Evolutionary conservation across 768 basidiomycete genomes (phyloP).

Genomic region (Macrolepiota fuliginosa): DNA sequence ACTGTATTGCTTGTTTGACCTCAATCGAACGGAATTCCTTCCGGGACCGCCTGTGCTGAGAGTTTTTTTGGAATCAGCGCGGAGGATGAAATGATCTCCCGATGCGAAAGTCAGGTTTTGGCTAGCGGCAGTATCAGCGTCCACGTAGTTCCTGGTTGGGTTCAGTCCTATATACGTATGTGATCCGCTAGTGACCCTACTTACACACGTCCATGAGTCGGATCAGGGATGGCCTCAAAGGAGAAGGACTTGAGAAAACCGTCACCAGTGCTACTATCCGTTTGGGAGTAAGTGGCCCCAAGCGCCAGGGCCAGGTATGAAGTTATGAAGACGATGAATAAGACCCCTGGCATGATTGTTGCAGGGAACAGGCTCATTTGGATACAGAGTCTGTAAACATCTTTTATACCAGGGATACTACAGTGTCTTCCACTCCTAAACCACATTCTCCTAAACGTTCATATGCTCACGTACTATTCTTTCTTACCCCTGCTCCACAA

Average conservation of each 20-base stretch:
- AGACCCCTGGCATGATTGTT: not conserved
- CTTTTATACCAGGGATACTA: not conserved
- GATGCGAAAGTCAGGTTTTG: constrained; percentile 58
- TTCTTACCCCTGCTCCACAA: not conserved
- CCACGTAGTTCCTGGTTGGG: constrained; percentile 39
- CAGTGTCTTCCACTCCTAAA: not conserved
- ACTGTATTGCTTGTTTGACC: constrained; percentile 49
- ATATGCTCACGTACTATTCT: not conserved
- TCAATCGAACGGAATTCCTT: constrained; percentile 56
- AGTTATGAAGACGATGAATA: not conserved
- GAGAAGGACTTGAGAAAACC: constrained; percentile 49
- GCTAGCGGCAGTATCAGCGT: constrained; percentile 44
- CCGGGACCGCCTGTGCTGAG: constrained; percentile 49
- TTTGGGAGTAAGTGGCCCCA: constrained; percentile 42
- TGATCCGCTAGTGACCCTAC: not conserved
- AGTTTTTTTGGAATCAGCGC: constrained; percentile 49
- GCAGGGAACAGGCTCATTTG: not conserved
- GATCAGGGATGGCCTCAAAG: constrained; percentile 38
- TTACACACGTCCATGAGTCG: not conserved
- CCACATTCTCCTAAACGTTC: not conserved
- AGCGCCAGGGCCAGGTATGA: constrained; percentile 7
- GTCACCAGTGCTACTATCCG: constrained; percentile 41
- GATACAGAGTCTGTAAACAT: not conserved
- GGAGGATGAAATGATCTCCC: constrained; percentile 50
- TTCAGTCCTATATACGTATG: not conserved